Percentiles rank a stretch among this genome's conserved stretches.
phyloP scores from a whole-genome alignment of 179 eudicot species.

The Silene noctiflora region DNA sequence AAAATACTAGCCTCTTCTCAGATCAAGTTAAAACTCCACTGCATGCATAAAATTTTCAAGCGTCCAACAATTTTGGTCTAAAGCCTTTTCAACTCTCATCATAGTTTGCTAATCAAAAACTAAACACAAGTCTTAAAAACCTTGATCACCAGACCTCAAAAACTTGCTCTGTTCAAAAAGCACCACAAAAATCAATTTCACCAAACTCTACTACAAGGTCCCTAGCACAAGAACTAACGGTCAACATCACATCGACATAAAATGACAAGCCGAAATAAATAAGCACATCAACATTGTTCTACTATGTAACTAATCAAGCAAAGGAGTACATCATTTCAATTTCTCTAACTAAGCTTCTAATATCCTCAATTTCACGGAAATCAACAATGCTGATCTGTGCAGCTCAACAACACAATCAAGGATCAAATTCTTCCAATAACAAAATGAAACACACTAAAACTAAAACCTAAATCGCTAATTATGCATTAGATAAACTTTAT shows the following conservation, averaged over 20 bases:
- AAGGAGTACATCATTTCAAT: not conserved
- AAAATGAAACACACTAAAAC: not conserved
- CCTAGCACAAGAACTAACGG: not conserved
- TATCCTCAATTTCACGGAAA: not conserved
- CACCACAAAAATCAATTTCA: not conserved
- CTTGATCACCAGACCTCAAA: not conserved
- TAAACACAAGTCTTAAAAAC: not conserved
- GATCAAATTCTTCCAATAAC: not conserved
- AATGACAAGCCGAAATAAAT: not conserved
- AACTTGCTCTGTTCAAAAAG: not conserved
- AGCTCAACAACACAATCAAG: not conserved
- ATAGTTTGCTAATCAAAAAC: not conserved
- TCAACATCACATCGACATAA: not conserved
- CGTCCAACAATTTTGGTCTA: not conserved
- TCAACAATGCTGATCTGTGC: conserved; percentile 9
- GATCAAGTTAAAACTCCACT: not conserved
- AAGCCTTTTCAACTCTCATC: not conserved
- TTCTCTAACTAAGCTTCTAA: not conserved
- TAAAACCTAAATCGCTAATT: not conserved
- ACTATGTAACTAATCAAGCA: not conserved
- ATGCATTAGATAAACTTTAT: too few species aligned
- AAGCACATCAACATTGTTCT: not conserved
- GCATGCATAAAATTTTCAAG: not conserved
- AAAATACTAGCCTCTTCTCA: too few species aligned
- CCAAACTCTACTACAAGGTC: not conserved